Base-by-base conservation (phyloP, 305 asterid species). In the Petunia hybrid region DNA sequence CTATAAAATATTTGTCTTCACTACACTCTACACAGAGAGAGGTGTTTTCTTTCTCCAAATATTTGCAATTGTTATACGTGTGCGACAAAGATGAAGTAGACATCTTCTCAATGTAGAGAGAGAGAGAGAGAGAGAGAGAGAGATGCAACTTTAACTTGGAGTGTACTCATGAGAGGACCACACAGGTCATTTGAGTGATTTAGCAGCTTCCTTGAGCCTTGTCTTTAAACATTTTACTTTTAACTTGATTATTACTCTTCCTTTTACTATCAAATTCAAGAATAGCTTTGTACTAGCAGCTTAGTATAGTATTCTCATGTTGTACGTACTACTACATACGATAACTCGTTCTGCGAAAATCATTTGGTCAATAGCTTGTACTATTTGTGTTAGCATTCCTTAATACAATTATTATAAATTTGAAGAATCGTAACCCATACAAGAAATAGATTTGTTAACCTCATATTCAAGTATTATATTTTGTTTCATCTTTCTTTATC, bases 11-110 rank as follows among this genome's bases (percentile, higher is more conserved):
- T 13, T 77, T 61, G 60, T 78, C 4, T 42, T 76, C 12, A 60
- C 59, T 57, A 31, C 39, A 41, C 59, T n/a, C 78, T 14, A 53
- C 57, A 5, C 0, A 60, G 45, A 73, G 16, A 73, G 76, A 56
- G 41, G 63, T 59, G 80, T n/a, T 80, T 46, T 71, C 82, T 82
- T 85, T 90, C 85, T 80, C 89, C 91, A 86, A 73, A 73, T 51
- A 73, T 48, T 35, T 51, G 78, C 13, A 85, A 85, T 89, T 83
- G 87, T 69, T 56, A 77, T 87, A 76, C 86, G 85, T 86, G 86
- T 84, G 83, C 74, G 81, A 84, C 65, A 84, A 83, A 68, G 93
- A 90, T 94, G 87, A 93, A 91, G 96, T 93, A 92, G 88, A 91
- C 92, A 93, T 87, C 80, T 89, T 84, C 77, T 86, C 86, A 64